Conservation (phyloP, 73 alveolate species). For the Paraurostyla sp. region DNA sequence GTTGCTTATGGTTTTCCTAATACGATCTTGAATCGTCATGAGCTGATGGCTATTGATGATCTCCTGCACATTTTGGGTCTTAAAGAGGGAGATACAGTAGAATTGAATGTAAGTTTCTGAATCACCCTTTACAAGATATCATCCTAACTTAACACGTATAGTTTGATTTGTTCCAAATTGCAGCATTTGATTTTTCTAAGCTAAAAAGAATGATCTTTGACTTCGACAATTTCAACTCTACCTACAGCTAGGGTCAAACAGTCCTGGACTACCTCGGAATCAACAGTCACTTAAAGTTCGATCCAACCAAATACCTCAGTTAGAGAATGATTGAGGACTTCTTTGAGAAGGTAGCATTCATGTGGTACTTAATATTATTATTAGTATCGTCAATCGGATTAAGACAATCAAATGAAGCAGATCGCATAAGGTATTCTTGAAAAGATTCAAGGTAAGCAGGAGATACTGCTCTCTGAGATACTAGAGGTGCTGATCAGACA, state of each 20-base stretch:
- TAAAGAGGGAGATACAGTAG: background rate
- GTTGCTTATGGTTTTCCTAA: conserved; percentile 33
- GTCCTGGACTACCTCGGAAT: background rate
- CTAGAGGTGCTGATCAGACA: background rate
- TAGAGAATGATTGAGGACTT: conserved; percentile 18
- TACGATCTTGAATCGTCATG: background rate
- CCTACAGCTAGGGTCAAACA: background rate
- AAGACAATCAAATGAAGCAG: background rate
- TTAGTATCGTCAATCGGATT: background rate
- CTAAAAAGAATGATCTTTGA: conserved; percentile 24
- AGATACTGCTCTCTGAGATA: background rate
- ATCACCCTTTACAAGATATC: no score
- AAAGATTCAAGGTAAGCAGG: background rate
- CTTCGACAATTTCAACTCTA: background rate
- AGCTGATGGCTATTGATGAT: background rate
- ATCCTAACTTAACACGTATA: no score
- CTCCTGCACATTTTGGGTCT: background rate
- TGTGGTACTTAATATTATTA: background rate
- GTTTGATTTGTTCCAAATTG: conserved; percentile 32
- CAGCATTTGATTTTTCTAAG: conserved; percentile 8
- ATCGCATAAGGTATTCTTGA: background rate
- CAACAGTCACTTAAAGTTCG: background rate
- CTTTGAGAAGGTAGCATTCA: background rate
- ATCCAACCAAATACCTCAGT: background rate
- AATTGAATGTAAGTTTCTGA: background rate